Percentiles rank a stretch among this genome's conserved stretches.
Conservation (phyloP, 2,329 filamentous ascomycete genomes). For the Grosmannia clavigera region DNA sequence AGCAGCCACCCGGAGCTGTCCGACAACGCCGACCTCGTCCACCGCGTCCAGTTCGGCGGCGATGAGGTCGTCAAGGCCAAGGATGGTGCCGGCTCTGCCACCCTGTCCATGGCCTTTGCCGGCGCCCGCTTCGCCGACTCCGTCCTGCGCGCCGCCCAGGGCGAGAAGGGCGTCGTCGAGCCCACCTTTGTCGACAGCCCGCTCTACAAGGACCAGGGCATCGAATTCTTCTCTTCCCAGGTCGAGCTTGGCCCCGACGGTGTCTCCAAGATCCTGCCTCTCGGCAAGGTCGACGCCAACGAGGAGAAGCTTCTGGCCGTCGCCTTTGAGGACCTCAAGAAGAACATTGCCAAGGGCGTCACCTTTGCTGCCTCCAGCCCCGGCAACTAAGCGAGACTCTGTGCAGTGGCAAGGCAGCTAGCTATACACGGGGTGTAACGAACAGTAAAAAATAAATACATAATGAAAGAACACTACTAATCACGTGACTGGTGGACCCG, state of each 20-base stretch:
- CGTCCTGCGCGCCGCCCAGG: constrained; percentile 81
- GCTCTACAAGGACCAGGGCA: constrained; percentile 95
- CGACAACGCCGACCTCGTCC: constrained; percentile 68
- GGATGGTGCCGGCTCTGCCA: constrained; percentile 93
- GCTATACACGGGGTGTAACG: background rate
- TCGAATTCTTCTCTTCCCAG: constrained; percentile 92
- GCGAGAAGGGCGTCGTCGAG: constrained; percentile 91
- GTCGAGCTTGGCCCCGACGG: constrained; percentile 95
- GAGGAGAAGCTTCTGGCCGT: constrained; percentile 87
- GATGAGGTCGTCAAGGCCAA: constrained; percentile 99
- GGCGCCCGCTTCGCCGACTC: constrained; percentile 77
- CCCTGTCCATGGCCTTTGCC: constrained; percentile 97
- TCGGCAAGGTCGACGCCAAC: constrained; percentile 71
- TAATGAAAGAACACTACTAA: background rate
- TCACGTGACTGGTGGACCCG: too few species aligned
- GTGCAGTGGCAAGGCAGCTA: background rate
- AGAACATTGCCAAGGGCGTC: constrained; percentile 91
- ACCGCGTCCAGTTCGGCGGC: constrained; percentile 96
- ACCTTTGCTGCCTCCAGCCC: constrained; percentile 47
- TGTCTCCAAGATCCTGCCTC: constrained; percentile 81
- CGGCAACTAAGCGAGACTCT: constrained; percentile 34
- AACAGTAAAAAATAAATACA: background rate
- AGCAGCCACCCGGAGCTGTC: constrained; percentile 74
- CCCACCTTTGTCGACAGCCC: constrained; percentile 95
- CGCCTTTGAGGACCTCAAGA: constrained; percentile 72